phyloP scores from a whole-genome alignment of 805 yeast species.

The Pichia deserticola region DNA sequence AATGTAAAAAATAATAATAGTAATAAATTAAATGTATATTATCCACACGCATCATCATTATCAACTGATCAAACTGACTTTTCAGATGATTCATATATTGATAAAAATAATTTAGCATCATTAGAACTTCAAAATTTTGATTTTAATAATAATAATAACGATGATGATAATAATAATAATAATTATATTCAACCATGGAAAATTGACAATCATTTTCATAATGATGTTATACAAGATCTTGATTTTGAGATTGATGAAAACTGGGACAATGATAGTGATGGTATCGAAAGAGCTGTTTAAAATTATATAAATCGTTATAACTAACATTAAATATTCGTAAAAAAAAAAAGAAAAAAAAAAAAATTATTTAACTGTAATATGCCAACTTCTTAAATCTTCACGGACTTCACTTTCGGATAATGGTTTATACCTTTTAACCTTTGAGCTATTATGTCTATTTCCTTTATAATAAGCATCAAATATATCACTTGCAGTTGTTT shows the following conservation, averaged over 20 bases:
- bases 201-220: constrained; percentile 9
- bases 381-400: constrained; percentile 37
- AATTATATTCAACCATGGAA: constrained; percentile 1
- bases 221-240: constrained; percentile 5
- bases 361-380: constrained; percentile 4
- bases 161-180: background rate
- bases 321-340: too few relatives aligned
- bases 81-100: background rate
- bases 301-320: background rate
- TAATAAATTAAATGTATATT: background rate
- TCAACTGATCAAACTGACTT: background rate
- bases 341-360: too few relatives aligned
- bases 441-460: background rate
- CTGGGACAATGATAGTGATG: constrained; percentile 24
- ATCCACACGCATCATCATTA: background rate
- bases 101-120: too few relatives aligned
- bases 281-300: constrained; percentile 21
- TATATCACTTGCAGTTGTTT: background rate
- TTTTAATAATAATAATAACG: background rate
- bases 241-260: constrained; percentile 23
- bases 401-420: constrained; percentile 27
- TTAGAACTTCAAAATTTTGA: background rate
- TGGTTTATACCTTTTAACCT: constrained; percentile 15
- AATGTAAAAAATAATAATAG: background rate
- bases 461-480: constrained; percentile 1